A percentile compares a stretch with the other conserved stretches of the same genome.
Conservation (phyloP, 805 yeast genomes). For the Suhomyces xylopsoci region DNA sequence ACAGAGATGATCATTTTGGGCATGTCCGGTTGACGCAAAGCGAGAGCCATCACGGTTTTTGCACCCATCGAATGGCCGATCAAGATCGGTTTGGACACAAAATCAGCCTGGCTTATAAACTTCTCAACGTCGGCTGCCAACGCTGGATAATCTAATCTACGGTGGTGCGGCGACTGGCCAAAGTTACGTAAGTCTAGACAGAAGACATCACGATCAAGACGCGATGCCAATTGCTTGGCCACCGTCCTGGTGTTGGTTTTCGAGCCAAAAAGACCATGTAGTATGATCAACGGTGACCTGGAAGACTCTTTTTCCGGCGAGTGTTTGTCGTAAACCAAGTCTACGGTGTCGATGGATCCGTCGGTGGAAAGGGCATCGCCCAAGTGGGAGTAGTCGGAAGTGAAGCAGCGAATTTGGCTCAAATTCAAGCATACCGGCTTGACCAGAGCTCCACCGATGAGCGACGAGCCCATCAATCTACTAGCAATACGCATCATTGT, state of each 20-base stretch:
- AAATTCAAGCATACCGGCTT: neutral
- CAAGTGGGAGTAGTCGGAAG: slow-evolving; percentile 2
- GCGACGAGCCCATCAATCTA: neutral
- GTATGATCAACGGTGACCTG: slow-evolving; percentile 64
- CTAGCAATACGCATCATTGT: neutral
- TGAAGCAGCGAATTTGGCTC: neutral
- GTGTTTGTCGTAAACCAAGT: slow-evolving; percentile 52
- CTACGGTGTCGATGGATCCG: slow-evolving; percentile 40
- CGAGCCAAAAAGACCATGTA: slow-evolving; percentile 90
- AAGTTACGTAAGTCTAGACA: slow-evolving; percentile 84
- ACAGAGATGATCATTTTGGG: slow-evolving; percentile 68
- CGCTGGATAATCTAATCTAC: slow-evolving; percentile 71
- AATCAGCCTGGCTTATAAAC: slow-evolving; percentile 51
- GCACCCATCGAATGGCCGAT: slow-evolving; percentile 94
- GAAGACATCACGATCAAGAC: slow-evolving; percentile 55
- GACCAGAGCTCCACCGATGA: neutral
- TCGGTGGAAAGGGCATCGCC: slow-evolving; percentile 25
- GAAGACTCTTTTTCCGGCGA: slow-evolving; percentile 21
- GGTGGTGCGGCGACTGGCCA: slow-evolving; percentile 83
- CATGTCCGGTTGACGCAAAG: slow-evolving; percentile 61
- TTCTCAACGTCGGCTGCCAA: slow-evolving; percentile 82
- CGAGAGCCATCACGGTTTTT: slow-evolving; percentile 85
- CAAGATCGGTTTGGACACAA: slow-evolving; percentile 50
- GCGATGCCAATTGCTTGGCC: slow-evolving; percentile 53
- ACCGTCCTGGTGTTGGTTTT: slow-evolving; percentile 77